Evolutionary conservation across 1,284 basidiomycete species (phyloP), one percentile per base, ranked within the genome.

Genomic region (Pseudozyma pruni): DNA sequence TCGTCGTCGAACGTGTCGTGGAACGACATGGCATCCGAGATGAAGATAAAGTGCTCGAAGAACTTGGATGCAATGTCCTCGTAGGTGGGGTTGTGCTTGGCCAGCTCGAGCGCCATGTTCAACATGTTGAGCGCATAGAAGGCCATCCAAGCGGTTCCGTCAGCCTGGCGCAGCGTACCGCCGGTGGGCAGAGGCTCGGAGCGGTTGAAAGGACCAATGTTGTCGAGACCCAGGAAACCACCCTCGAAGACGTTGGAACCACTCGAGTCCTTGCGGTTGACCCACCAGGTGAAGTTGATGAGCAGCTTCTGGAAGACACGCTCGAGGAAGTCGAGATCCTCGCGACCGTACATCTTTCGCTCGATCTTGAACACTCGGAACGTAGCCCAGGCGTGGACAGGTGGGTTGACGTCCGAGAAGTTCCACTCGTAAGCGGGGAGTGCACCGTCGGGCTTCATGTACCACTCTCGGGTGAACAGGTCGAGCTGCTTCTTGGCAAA

Each of bases 41-140:
- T 78, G 33, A 75, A 79, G 66, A 79, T 78, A 34, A 79, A 79
- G 52, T 76, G 91, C 90, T 88, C 93, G 66, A 95, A 94, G 83
- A 95, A 95, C 83, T 98, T 98, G 62, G 93, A 96, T n/a, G 95
- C 95, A 70, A 98, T 98, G 83, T 98, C 95, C 84, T 98, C 95
- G 82, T 98, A 98, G 2, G 93, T 93, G 3, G 90, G 86, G 82
- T 98, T 98, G 84, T 98, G 94, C 85, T 98, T 97, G 48, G 95
- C 95, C 33, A 98, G 86, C 84, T 98, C 95, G 45, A 98, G 88
- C 0, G 95, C 94, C 83, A 98, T 98, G 83, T 91, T 95, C 81
- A 98, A 85, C 94, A 98, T 98, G 80, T 95, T 95, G 62, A 98
- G 85, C 75, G 90, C 92, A 83, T 95, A 98, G 86, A 98, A 98